phyloP scores from a whole-genome alignment of 345 rosid genomes.

The Corymbia maculata region DNA sequence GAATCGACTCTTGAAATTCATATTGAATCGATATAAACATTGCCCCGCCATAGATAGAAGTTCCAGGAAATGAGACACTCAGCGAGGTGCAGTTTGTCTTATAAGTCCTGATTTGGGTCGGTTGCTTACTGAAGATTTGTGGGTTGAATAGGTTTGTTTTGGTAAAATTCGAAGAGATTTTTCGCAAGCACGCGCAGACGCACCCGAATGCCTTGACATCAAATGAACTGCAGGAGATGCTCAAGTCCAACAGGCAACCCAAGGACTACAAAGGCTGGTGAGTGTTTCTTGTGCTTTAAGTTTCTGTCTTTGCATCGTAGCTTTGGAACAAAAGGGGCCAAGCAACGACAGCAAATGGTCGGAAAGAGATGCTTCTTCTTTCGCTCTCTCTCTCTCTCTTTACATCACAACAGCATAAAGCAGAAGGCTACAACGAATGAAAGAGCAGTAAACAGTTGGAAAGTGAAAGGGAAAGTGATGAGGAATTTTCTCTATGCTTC shows the following conservation, averaged over 20 bases:
- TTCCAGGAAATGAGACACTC: neutral
- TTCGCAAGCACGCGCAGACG: slow-evolving; percentile 37
- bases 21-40: no score
- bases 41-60: neutral
- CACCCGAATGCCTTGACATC: neutral
- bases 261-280: slow-evolving; percentile 5
- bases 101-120: neutral
- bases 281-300: neutral
- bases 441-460: neutral
- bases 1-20: neutral
- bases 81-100: neutral
- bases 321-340: neutral
- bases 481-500: neutral
- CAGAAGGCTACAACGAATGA: neutral
- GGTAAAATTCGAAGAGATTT: slow-evolving; percentile 67
- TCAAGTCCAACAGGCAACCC: slow-evolving; percentile 7
- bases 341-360: neutral
- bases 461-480: neutral
- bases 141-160: slow-evolving; percentile 36
- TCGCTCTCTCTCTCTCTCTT: neutral
- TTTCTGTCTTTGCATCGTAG: neutral
- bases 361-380: neutral
- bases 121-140: neutral
- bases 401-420: neutral
- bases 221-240: slow-evolving; percentile 3